phyloP scores from a whole-genome alignment of 2,329 filamentous ascomycete genomes.

The Ilyonectria robusta region DNA sequence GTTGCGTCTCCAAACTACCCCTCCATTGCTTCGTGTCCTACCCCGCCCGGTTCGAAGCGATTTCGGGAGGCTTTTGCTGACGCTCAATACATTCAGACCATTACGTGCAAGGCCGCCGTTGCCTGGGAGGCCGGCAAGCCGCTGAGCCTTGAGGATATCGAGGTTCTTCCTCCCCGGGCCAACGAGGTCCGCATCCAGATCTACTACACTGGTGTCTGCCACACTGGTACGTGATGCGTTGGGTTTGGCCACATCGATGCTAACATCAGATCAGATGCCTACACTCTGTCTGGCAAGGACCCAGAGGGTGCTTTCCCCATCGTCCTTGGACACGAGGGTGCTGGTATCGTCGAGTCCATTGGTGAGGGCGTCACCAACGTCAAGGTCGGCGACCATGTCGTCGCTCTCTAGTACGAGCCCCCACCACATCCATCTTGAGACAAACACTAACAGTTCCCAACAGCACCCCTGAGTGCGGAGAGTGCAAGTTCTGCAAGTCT shows the following conservation, averaged over 20 bases:
- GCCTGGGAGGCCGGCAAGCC: constrained; percentile 97
- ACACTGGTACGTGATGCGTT: constrained; percentile 78
- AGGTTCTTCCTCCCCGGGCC: constrained; percentile 89
- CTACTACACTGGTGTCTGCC: constrained; percentile 98
- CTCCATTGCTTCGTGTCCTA: constrained; percentile 36
- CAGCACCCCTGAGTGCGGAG: constrained; percentile 95
- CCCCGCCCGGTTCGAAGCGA: constrained; percentile 41
- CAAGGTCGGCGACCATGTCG: constrained; percentile 92
- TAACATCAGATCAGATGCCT: constrained; percentile 76
- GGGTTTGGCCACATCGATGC: constrained; percentile 16
- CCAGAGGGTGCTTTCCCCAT: constrained; percentile 95
- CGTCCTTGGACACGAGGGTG: constrained; percentile 90
- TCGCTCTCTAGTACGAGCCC: constrained; percentile 82
- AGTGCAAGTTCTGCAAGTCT: constrained; percentile 99
- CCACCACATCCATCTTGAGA: background rate
- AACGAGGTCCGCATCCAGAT: constrained; percentile 98
- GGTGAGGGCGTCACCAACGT: constrained; percentile 96
- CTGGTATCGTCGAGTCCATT: constrained; percentile 92
- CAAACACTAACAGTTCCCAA: constrained; percentile 24
- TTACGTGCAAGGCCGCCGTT: constrained; percentile 96
- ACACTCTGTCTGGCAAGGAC: constrained; percentile 96
- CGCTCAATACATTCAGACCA: constrained; percentile 71
- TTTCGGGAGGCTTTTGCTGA: constrained; percentile 35
- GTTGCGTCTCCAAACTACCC: constrained; percentile 42
- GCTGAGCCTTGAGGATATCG: constrained; percentile 90